A percentile compares a stretch with the other conserved stretches of the same genome.
Conservation (phyloP, 163 green algal genomes). For the Chlorella variabilis region DNA sequence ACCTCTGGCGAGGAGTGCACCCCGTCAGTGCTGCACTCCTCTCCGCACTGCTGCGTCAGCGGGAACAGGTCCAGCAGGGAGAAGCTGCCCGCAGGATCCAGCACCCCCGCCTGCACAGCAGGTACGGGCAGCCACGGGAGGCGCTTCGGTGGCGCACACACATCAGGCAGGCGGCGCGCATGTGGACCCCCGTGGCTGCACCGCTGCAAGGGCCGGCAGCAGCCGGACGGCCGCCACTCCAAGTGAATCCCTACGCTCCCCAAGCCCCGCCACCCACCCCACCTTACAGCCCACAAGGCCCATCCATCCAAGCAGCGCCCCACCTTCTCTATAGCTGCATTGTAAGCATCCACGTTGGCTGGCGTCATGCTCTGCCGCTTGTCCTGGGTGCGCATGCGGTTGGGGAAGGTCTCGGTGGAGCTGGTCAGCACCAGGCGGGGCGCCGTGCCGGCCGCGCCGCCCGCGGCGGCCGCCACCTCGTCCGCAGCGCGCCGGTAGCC, state of each 20-base stretch:
- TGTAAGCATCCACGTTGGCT: constrained; percentile 55
- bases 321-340: constrained; percentile 42
- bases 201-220: too few species aligned
- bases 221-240: too few species aligned
- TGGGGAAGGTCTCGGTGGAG: constrained; percentile 42
- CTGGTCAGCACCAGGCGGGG: background rate
- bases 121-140: too few species aligned
- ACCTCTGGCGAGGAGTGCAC: constrained; percentile 37
- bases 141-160: too few species aligned
- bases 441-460: background rate
- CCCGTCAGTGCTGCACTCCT: constrained; percentile 46
- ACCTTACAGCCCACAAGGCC: too few species aligned
- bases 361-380: constrained; percentile 56
- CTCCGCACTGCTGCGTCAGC: constrained; percentile 46
- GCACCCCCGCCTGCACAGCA: constrained; percentile 16
- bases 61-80: constrained; percentile 57
- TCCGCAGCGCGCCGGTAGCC: too few species aligned
- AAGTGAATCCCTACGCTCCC: too few species aligned
- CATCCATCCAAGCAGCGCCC: background rate
- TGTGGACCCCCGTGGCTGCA: too few species aligned
- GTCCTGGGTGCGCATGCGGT: constrained; percentile 45
- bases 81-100: constrained; percentile 37
- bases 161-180: too few species aligned
- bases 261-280: background rate
- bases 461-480: too few species aligned